Evolutionary conservation across 352 stramenopile genomes (phyloP).

Genomic region (Halophytophthora batemanensis): DNA sequence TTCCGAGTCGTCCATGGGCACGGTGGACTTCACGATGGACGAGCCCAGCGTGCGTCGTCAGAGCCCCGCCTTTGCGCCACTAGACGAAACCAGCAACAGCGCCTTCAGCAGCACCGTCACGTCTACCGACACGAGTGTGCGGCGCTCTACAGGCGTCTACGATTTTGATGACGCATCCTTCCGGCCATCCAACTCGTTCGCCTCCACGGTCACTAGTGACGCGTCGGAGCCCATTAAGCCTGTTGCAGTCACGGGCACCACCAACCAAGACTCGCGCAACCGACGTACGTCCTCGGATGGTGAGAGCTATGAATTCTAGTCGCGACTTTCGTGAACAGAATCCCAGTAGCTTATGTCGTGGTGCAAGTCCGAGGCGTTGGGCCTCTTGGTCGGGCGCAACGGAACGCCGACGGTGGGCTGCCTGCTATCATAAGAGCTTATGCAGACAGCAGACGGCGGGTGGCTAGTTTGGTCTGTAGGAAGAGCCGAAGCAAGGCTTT

Average conservation of each 20-base stretch:
- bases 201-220: conserved; percentile 24
- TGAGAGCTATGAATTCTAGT: conserved; percentile 78
- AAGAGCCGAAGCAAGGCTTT: background rate
- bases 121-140: conserved; percentile 8
- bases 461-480: background rate
- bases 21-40: conserved; percentile 51
- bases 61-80: conserved; percentile 25
- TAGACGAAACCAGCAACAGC: conserved; percentile 31
- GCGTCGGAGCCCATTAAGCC: conserved; percentile 5
- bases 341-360: conserved; percentile 6
- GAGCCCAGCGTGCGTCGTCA: conserved; percentile 28
- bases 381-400: conserved; percentile 22
- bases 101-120: conserved; percentile 22
- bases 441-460: conserved; percentile 11
- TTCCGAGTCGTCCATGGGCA: conserved; percentile 52
- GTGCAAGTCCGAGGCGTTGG: conserved; percentile 8
- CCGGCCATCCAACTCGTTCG: conserved; percentile 26
- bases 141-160: conserved; percentile 24
- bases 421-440: conserved; percentile 8
- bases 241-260: background rate
- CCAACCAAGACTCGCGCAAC: conserved; percentile 13
- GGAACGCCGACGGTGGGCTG: conserved; percentile 19
- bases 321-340: conserved; percentile 11
- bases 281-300: conserved; percentile 51
- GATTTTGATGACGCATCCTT: conserved; percentile 41